phyloP scores from a whole-genome alignment of 306 rosid species.

The Vachellia pachyceras region DNA sequence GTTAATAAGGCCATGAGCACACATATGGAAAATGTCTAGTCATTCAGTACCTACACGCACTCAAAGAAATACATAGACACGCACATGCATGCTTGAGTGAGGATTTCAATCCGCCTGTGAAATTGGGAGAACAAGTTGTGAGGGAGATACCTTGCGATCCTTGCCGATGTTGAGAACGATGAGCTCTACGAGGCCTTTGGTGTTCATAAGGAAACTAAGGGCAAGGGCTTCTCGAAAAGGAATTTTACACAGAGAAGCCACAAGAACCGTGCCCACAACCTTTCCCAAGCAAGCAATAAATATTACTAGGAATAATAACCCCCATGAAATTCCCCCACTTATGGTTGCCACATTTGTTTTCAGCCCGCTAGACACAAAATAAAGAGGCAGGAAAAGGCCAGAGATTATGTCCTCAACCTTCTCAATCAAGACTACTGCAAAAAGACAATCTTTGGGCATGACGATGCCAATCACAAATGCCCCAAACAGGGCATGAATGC shows the following conservation, averaged over 20 bases:
- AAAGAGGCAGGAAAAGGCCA: slow-evolving; percentile 66
- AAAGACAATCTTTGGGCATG: slow-evolving; percentile 74
- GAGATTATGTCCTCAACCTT: slow-evolving; percentile 72
- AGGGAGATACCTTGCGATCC: slow-evolving; percentile 59
- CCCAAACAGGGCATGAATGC: slow-evolving; percentile 79
- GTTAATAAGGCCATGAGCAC: slow-evolving; percentile 79
- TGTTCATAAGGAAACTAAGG: slow-evolving; percentile 81
- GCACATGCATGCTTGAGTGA: background rate
- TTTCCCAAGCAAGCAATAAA: slow-evolving; percentile 76
- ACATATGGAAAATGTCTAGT: slow-evolving; percentile 72
- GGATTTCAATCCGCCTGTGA: no score
- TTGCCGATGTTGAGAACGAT: slow-evolving; percentile 85
- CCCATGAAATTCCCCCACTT: slow-evolving; percentile 69
- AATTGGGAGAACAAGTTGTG: background rate
- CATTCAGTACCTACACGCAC: slow-evolving; percentile 66
- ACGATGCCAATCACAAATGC: slow-evolving; percentile 69
- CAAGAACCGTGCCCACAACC: slow-evolving; percentile 57
- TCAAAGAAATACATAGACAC: background rate
- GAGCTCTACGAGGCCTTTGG: slow-evolving; percentile 81
- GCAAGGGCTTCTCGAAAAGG: slow-evolving; percentile 67
- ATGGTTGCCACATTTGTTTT: slow-evolving; percentile 76
- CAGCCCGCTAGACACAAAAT: slow-evolving; percentile 74
- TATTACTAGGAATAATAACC: slow-evolving; percentile 55
- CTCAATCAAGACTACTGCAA: slow-evolving; percentile 68
- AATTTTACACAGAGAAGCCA: slow-evolving; percentile 48